Evolutionary conservation across 306 rosid species (phyloP).

Genomic region (Lathyrus aphaca): DNA sequence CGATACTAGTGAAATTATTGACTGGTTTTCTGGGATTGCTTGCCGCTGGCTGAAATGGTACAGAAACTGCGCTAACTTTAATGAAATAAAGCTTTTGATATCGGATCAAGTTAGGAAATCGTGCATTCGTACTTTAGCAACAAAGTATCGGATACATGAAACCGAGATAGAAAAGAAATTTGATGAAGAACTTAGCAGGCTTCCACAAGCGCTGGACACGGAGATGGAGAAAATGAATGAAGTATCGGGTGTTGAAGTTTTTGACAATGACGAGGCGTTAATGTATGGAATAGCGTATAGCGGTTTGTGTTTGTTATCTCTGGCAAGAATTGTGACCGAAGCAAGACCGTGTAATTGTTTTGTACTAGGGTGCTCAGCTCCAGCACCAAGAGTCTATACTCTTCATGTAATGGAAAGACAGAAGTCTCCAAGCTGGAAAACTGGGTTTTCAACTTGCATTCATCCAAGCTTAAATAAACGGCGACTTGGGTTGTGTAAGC

Average conservation of each 20-base stretch:
- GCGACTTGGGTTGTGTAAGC: conserved; percentile 74
- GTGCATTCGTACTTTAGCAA: conserved; percentile 92
- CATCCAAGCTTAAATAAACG: conserved; percentile 87
- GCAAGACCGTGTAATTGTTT: conserved; percentile 87
- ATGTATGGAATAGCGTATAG: conserved; percentile 77
- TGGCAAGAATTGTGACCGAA: conserved; percentile 74
- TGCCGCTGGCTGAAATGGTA: conserved; percentile 91
- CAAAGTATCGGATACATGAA: conserved; percentile 75
- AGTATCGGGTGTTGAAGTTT: conserved; percentile 47
- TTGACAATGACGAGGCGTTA: conserved; percentile 72
- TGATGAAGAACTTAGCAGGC: conserved; percentile 67
- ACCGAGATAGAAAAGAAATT: too few relatives aligned
- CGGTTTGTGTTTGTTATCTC: conserved; percentile 74
- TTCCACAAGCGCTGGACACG: conserved; percentile 59
- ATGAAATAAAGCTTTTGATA: conserved; percentile 66
- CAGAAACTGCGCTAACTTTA: conserved; percentile 57
- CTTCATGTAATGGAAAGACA: conserved; percentile 95
- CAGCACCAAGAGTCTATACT: conserved; percentile 76
- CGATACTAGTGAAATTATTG: conserved; percentile 70
- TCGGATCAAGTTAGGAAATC: conserved; percentile 69
- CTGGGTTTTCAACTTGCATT: conserved; percentile 85
- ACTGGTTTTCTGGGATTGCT: conserved; percentile 79
- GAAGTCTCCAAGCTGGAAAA: conserved; percentile 89
- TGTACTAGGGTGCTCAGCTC: conserved; percentile 65
- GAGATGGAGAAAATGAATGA: conserved; percentile 57